phyloP scores from a whole-genome alignment of 2,329 filamentous ascomycete genomes.

The Calonectria pseudoreteaudii region DNA sequence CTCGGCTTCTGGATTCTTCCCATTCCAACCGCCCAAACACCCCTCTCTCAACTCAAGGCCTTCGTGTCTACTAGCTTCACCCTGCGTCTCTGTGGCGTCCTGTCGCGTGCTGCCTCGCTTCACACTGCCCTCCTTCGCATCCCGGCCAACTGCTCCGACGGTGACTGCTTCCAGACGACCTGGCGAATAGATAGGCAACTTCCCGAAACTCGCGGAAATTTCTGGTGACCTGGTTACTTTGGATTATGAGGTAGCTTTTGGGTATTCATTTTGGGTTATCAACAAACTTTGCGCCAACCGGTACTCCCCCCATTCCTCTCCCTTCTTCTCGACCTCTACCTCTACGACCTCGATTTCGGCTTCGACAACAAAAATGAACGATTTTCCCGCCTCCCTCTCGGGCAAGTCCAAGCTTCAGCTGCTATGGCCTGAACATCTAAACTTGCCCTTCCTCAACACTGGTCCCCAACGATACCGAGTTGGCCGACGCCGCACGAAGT shows the following conservation, averaged over 20 bases:
- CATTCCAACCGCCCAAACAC: conserved; percentile 35
- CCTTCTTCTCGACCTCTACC: conserved; percentile 3
- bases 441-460: conserved; percentile 57
- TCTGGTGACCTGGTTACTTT: conserved; percentile 39
- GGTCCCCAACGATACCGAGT: conserved; percentile 54
- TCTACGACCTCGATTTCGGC: conserved; percentile 23
- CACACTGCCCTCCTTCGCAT: conserved; percentile 9
- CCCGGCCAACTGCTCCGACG: conserved; percentile 25
- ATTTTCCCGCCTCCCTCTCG: conserved; percentile 50
- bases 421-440: conserved; percentile 55
- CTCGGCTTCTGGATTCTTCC: conserved; percentile 34
- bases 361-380: conserved; percentile 50
- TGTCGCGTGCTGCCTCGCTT: conserved; percentile 40
- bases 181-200: conserved; percentile 25
- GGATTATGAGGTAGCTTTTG: conserved; percentile 53
- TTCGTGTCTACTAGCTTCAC: conserved; percentile 30
- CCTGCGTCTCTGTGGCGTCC: conserved; percentile 33
- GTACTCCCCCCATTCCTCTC: conserved; percentile 18
- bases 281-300: conserved; percentile 33
- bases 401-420: conserved; percentile 56
- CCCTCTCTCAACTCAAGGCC: conserved; percentile 28
- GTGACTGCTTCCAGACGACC: conserved; percentile 40
- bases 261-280: conserved; percentile 46
- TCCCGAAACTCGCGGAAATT: conserved; percentile 31
- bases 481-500: conserved; percentile 52